Evolutionary conservation across 2,329 filamentous ascomycete genomes (phyloP).

Genomic region (Lojkania enalia): DNA sequence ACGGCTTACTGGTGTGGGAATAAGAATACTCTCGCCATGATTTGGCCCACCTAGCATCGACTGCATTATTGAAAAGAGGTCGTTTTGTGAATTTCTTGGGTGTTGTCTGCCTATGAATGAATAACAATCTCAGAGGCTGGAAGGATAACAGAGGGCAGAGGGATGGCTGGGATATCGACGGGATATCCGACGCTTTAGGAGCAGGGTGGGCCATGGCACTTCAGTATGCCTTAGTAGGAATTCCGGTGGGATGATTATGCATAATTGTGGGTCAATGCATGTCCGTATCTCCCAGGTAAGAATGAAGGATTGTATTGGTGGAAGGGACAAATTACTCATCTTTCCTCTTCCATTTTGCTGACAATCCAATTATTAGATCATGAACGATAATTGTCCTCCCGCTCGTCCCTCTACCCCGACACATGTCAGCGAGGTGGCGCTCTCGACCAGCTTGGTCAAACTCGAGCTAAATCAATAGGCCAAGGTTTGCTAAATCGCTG

Average conservation of each 20-base stretch:
- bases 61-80: not conserved
- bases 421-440: slow-evolving; percentile 6
- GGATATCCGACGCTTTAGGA: not conserved
- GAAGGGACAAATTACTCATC: no score
- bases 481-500: slow-evolving; percentile 5
- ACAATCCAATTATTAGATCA: slow-evolving; percentile 8
- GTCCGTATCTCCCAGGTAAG: not conserved
- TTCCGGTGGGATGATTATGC: no score
- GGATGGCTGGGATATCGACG: not conserved
- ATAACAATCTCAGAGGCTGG: not conserved
- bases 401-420: slow-evolving; percentile 5
- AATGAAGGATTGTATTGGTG: not conserved
- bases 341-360: slow-evolving; percentile 6
- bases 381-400: slow-evolving; percentile 5
- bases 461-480: slow-evolving; percentile 9
- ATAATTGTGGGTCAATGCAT: no score
- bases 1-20: not conserved
- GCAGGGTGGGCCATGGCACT: not conserved
- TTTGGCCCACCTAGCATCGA: not conserved
- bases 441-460: slow-evolving; percentile 5
- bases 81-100: not conserved
- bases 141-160: not conserved
- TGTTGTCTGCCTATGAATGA: not conserved
- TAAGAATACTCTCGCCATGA: not conserved
- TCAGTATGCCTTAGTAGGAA: no score